Evolutionary conservation across 768 basidiomycete species (phyloP), one percentile per base, ranked within the genome.

Genomic region (Podaxis sp.): DNA sequence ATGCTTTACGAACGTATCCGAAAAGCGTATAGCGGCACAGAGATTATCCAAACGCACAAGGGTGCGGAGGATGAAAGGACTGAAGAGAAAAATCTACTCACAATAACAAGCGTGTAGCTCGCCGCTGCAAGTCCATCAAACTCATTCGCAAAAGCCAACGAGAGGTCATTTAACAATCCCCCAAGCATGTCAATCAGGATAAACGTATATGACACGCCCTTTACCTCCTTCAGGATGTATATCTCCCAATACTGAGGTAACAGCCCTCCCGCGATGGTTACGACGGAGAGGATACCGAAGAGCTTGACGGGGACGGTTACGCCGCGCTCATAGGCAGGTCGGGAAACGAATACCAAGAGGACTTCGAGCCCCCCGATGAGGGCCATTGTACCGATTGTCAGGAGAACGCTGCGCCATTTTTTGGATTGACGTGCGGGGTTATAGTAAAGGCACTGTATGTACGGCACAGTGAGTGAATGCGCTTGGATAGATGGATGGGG

Each of bases 221-320:
- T 69, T 42, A 89, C 87, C 65, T 86, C 82, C 65, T 78, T 78
- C 67, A 80, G 78, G 64, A 83, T 82, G 74, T 82, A 88, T 51
- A 94, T 93, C 69, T 93, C 90, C 71, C 81, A 85, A 68, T 88
- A 93, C 71, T 94, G 92, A 0, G 92, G 77, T 38, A 79, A 68
- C 19, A 82, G 68, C 1, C 73, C 83, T 12, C 80, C 69, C 12
- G 84, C 77, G 42, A 93, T 79, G 17, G 91, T 68, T 7, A 87
- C 76, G 0, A 87, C 82, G 30, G 82, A 76, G 38, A 89, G 68
- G 55, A 90, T 79, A 1, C 92, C 91, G 61, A 90, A 85, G 68
- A 87, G 80, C 13, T 77, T 74, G n/a, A 83, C 72, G 4, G 74
- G 76, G 3, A 68, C 68, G 40, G 67, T 60, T 36, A 76, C 73